These are phyloP conservation scores for Echinochloa phyllopogon DNA, from an alignment of 176 grass and related monocot species.

Conservation along the genomic window DNA sequence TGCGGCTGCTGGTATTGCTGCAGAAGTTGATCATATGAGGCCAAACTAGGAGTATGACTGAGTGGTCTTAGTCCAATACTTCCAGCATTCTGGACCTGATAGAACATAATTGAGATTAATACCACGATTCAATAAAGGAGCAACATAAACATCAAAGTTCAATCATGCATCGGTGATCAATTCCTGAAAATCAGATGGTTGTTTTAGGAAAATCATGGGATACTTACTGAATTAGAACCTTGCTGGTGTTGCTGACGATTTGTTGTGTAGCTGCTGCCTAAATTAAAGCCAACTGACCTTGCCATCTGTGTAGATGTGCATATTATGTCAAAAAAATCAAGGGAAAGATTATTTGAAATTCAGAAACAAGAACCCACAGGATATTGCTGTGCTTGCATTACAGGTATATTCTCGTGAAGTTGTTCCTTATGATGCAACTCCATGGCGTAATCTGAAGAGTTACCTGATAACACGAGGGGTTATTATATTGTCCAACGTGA, in stretches of 20 bases:
- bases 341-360: constrained; percentile 35
- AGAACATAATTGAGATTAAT: constrained; percentile 53
- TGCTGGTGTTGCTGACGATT: constrained; percentile 94
- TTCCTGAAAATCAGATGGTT: constrained; percentile 47
- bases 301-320: constrained; percentile 63
- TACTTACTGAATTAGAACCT: constrained; percentile 73
- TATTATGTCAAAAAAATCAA: constrained; percentile 39
- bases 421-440: constrained; percentile 99
- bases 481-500: constrained; percentile 6
- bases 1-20: constrained; percentile 90
- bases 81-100: constrained; percentile 68
- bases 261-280: constrained; percentile 69
- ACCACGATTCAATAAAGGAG: constrained; percentile 29
- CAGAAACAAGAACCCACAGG: constrained; percentile 61
- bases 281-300: constrained; percentile 87
- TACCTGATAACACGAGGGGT: constrained; percentile 57
- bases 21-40: constrained; percentile 87
- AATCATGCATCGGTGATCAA: constrained; percentile 44
- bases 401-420: constrained; percentile 84
- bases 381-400: constrained; percentile 86
- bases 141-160: constrained; percentile 25
- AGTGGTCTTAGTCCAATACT: constrained; percentile 75
- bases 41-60: constrained; percentile 68
- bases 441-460: constrained; percentile 78
- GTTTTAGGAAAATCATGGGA: constrained; percentile 42